Base-by-base conservation (phyloP, 331 rosid species). In the Saraca asoca region DNA sequence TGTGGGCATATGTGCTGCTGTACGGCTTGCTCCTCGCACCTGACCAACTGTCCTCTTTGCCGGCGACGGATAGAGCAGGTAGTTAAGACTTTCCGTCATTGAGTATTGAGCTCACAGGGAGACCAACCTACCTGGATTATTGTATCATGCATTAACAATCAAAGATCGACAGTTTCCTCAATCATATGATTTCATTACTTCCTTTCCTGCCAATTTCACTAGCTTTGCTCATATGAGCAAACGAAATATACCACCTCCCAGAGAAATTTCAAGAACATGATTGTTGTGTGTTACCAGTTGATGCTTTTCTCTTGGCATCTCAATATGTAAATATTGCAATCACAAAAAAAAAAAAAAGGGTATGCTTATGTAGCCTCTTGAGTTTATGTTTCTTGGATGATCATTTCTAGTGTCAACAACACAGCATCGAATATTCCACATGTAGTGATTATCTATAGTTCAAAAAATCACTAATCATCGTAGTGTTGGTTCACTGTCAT, bases 1-100 rank as follows among this genome's bases (percentile, higher is more conserved):
- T 93, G 98, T 54, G 98, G 98, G 62, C 98, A 93, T 78, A 93
- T 93, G 97, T 93, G 98, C 79, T 93, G 97, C 78, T 93, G 98
- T 60, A 85, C 78, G 53, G 59, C 82, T 38, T 93, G 98, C 77
- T 93, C 87, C 70, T 87, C 87, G 8, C 97, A 90, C 72, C 75
- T 93, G 78, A 86, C 89, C 77, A 88, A 11, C 66, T 93, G 98
- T 59, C 98, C 98, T 62, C 96, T 93, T 58, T 93, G 98, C 80
- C 96, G 97, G 76, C 81, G 85, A 19, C 79, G 82, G 72, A 84
- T 93, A 66, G 96, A 94, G 48, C 95, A 85, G 77, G 85, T 80
- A 0, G 98, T 94, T 48, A 94, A 86, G 78, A 88, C 97, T 14
- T 94, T 81, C 78, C 97, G 96, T 42, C 97, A 94, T 86, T 94